These are phyloP conservation scores for Tylopilus microsporus DNA, from an alignment of 1,284 basidiomycete species.

Conservation along the genomic window DNA sequence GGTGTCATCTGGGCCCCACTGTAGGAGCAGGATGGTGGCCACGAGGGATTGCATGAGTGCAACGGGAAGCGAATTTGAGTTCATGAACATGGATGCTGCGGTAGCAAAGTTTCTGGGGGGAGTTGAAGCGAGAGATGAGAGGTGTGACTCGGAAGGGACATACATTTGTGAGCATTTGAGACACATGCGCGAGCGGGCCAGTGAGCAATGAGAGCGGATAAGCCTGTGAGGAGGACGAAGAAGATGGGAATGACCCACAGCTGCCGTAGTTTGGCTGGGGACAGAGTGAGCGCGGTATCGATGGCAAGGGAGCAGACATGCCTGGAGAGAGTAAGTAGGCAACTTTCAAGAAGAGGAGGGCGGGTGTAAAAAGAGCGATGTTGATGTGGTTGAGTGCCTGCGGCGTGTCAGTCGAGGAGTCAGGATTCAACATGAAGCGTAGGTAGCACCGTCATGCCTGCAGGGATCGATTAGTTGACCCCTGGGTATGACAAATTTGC, in stretches of 20 bases:
- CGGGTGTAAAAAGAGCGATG: constrained; percentile 87
- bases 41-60: constrained; percentile 78
- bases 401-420: constrained; percentile 1
- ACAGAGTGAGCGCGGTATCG: neutral
- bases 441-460: too few species aligned
- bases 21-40: neutral
- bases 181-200: constrained; percentile 47
- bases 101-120: constrained; percentile 70
- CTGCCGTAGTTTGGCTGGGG: constrained; percentile 71
- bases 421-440: constrained; percentile 7
- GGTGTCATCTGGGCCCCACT: constrained; percentile 49
- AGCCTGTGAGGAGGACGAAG: constrained; percentile 66
- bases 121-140: neutral
- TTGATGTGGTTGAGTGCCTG: constrained; percentile 77
- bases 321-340: constrained; percentile 75
- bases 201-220: constrained; percentile 58
- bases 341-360: constrained; percentile 90
- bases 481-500: too few species aligned
- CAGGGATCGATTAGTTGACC: too few species aligned
- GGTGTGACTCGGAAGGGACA: constrained; percentile 17
- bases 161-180: constrained; percentile 62
- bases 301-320: constrained; percentile 23
- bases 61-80: constrained; percentile 90
- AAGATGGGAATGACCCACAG: constrained; percentile 89
- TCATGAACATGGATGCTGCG: constrained; percentile 85